Conservation (phyloP, 352 stramenopile species). For the Pythium utonaiense region DNA sequence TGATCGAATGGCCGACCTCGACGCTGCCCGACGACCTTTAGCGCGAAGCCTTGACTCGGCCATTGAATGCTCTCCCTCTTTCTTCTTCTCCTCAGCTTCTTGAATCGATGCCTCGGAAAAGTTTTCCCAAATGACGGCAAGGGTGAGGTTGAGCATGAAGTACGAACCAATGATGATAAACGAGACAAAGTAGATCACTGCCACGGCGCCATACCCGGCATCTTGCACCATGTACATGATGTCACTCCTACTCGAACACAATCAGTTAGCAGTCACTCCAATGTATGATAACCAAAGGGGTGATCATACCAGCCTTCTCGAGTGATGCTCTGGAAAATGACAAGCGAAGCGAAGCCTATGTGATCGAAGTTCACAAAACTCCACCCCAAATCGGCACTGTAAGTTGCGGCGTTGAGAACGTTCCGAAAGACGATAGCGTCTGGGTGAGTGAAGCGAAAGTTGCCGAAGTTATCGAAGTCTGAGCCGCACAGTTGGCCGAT, state of each 20-base stretch:
- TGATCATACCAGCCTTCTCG: conserved; percentile 86
- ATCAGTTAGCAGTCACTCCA: background rate
- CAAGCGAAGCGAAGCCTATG: conserved; percentile 74
- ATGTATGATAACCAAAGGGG: background rate
- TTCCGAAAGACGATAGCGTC: conserved; percentile 32
- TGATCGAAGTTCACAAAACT: conserved; percentile 89
- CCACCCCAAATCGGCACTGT: conserved; percentile 78
- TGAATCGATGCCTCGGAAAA: conserved; percentile 54
- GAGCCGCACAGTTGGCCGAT: conserved; percentile 49
- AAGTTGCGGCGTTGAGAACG: conserved; percentile 39
- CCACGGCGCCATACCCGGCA: conserved; percentile 38
- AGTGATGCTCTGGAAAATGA: conserved; percentile 90
- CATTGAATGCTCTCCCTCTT: conserved; percentile 10
- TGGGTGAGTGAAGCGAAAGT: conserved; percentile 61
- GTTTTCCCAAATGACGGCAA: conserved; percentile 88
- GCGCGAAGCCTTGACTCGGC: background rate
- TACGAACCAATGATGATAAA: conserved; percentile 89
- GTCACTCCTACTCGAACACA: conserved; percentile 15
- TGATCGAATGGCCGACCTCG: conserved; percentile 5
- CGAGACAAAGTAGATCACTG: conserved; percentile 81
- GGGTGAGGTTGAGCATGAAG: conserved; percentile 89
- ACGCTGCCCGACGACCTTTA: background rate
- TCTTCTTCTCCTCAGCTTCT: conserved; percentile 52
- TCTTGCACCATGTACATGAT: conserved; percentile 71
- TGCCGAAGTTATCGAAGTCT: conserved; percentile 55